These are phyloP conservation scores for Tylopilus subfusipes DNA, from an alignment of 768 basidiomycete species.

Conservation along the genomic window DNA sequence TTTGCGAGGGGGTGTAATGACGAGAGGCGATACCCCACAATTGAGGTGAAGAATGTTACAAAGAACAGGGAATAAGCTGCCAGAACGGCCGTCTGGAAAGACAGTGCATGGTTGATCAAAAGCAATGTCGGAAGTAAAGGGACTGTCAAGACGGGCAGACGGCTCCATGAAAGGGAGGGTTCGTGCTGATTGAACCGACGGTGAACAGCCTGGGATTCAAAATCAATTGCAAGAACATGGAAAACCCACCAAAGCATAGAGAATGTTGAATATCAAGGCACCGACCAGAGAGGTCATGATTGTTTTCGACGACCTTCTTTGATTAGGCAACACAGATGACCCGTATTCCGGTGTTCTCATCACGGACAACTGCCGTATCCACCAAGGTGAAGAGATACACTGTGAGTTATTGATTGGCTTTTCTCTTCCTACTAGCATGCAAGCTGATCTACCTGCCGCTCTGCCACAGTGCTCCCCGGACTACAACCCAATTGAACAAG, in stretches of 20 bases:
- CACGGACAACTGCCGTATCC: too few species aligned
- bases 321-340: neutral
- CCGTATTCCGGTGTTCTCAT: too few species aligned
- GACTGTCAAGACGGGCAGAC: slow-evolving; percentile 9
- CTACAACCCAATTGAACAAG: too few species aligned
- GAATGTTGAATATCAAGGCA: slow-evolving; percentile 11
- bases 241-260: slow-evolving; percentile 19
- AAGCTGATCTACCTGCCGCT: too few species aligned
- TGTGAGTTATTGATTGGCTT: too few species aligned
- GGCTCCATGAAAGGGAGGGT: slow-evolving; percentile 13
- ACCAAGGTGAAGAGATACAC: too few species aligned
- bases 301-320: neutral
- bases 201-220: slow-evolving; percentile 9
- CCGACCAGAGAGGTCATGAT: slow-evolving; percentile 4
- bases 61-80: slow-evolving; percentile 18
- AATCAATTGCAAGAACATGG: neutral
- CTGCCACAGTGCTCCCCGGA: too few species aligned
- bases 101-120: slow-evolving; percentile 5
- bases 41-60: slow-evolving; percentile 23
- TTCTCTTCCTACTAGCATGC: too few species aligned
- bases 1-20: slow-evolving; percentile 37
- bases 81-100: slow-evolving; percentile 8
- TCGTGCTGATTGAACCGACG: slow-evolving; percentile 18
- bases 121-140: slow-evolving; percentile 13
- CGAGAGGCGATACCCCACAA: slow-evolving; percentile 36